Conservation (phyloP, 192 early-diverging fungal species). For the Coemansia sp. region DNA sequence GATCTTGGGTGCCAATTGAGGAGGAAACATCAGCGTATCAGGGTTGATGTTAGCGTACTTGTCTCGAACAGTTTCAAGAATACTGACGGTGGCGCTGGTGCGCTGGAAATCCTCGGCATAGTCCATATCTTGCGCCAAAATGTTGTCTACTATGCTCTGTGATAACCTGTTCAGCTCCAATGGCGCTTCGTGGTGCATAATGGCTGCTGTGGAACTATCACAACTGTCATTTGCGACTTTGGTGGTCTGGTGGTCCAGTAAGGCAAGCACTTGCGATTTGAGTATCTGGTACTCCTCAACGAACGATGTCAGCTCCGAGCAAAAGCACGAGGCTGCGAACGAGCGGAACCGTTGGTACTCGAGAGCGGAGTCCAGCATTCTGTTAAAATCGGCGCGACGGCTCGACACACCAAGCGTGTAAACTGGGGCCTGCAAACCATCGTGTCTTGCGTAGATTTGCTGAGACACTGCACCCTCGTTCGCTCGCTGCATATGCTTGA, state of each 20-base stretch:
- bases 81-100: slow-evolving; percentile 16
- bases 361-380: slow-evolving; percentile 25
- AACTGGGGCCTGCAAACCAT: background rate
- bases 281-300: slow-evolving; percentile 43
- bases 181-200: background rate
- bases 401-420: background rate
- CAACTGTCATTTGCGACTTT: background rate
- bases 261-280: slow-evolving; percentile 10
- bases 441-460: background rate
- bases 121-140: background rate
- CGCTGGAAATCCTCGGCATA: background rate
- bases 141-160: slow-evolving; percentile 2
- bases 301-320: slow-evolving; percentile 42
- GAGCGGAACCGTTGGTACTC: slow-evolving; percentile 26
- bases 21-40: background rate
- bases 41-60: background rate
- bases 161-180: background rate
- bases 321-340: slow-evolving; percentile 43
- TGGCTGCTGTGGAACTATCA: background rate
- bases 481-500: slow-evolving; percentile 14
- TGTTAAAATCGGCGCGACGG: slow-evolving; percentile 27
- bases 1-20: background rate
- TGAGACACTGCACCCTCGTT: background rate
- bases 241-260: background rate
- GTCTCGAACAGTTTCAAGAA: slow-evolving; percentile 9